These are phyloP conservation scores for Ophiognomonia clavigignenti-juglandacearum DNA, from an alignment of 2,329 filamentous ascomycete genomes.

Conservation along the genomic window DNA sequence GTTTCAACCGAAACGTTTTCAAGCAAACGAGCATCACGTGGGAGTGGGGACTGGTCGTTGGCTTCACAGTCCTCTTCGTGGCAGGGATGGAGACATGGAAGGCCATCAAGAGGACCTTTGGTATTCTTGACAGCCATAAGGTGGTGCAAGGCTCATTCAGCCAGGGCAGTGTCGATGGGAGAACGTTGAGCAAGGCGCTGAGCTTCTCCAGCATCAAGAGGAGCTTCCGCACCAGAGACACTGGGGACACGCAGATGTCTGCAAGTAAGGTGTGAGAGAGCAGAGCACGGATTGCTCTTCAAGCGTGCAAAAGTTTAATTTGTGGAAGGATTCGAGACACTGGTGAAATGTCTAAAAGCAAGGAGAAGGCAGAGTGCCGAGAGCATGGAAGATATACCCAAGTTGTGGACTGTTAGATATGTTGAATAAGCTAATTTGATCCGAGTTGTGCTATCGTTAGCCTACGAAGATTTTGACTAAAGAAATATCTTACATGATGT, in stretches of 20 bases:
- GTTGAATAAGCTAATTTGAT: no score
- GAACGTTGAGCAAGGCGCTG: constrained; percentile 42
- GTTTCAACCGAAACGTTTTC: constrained; percentile 65
- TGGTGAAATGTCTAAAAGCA: no score
- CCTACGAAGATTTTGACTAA: no score
- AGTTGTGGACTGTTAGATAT: no score
- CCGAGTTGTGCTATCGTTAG: no score
- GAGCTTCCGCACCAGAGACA: constrained; percentile 29
- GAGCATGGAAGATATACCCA: no score
- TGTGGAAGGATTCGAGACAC: no score
- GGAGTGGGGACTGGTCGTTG: constrained; percentile 69
- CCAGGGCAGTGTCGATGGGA: constrained; percentile 42
- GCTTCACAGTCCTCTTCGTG: constrained; percentile 61
- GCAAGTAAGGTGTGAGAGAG: no score
- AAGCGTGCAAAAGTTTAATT: no score
- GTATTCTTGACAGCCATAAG: constrained; percentile 46
- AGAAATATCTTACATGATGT: no score
- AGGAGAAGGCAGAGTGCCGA: no score
- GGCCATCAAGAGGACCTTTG: constrained; percentile 54
- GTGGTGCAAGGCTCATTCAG: constrained; percentile 46
- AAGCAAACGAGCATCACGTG: constrained; percentile 67
- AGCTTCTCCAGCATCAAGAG: constrained; percentile 47
- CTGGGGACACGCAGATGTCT: constrained; percentile 12
- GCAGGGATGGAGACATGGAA: constrained; percentile 69
- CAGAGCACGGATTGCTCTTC: no score